Base-by-base conservation (phyloP, 352 stramenopile genomes). In the Phytophthora litchii region DNA sequence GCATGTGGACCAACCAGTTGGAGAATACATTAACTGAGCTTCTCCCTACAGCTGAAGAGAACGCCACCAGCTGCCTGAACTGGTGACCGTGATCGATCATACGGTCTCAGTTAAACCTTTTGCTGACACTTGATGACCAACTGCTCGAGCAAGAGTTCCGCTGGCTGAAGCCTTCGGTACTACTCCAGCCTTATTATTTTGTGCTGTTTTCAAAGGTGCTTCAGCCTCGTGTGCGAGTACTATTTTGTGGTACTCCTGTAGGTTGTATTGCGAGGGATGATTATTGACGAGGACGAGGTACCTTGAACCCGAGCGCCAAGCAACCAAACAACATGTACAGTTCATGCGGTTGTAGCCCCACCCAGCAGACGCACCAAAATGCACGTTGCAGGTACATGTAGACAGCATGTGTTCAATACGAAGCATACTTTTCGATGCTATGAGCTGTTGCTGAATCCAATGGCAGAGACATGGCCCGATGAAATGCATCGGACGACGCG, bases 401-500 rank as follows among this genome's bases (percentile, higher is more conserved):
- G 27, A 8, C n/a, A n/a, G 19, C 34, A 35, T 3, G 36, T 37
- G 36, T 31, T 47, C 21, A 56, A 46, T 20, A 14, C 23, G 49
- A 48, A 57, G 38, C 17, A 37, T 25, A 40, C 20, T 31, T 46
- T 37, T 53, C 42, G 42, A 61, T 54, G 53, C 32, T 11, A 51
- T 37, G 54, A 63, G 4, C 27, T 25, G 19, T 41, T 50, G 36
- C 37, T 34, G 34, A 37, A 14, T 45, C 14, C 17, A 43, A 16
- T 25, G 47, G n/a, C 56, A 66, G 42, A 62, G 29, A 67, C 51
- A 54, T 48, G 50, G 49, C 10, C 2, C 3, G 10, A 13, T 9
- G 2, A 34, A 9, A 13, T 34, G 41, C 57, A 51, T 45, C 36
- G 57, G 58, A 66, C 58, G 59, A 62, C 51, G 59, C 51, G 51